Percentiles rank a stretch among this genome's conserved stretches.
These are phyloP conservation scores for Nicotiana undulata DNA, from an alignment of 257 asterid species.

Conservation along the genomic window DNA sequence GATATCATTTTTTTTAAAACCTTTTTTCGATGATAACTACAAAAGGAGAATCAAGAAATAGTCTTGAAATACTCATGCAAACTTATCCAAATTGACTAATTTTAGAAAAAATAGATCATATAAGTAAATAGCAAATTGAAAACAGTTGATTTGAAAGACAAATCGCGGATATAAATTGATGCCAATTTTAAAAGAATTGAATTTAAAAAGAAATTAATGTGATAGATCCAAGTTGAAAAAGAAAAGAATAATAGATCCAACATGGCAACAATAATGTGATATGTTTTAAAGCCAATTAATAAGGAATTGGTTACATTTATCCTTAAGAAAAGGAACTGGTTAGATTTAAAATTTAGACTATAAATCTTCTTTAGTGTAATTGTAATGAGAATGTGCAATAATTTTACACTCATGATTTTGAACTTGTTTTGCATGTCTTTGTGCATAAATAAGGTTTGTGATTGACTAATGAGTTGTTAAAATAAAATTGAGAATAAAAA, in stretches of 20 bases:
- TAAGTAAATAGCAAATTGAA: not conserved
- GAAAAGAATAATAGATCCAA: too few species aligned
- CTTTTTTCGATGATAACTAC: not conserved
- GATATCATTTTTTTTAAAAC: not conserved
- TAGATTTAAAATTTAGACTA: not conserved
- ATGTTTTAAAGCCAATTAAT: not conserved
- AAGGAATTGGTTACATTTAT: not conserved
- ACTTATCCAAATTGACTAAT: not conserved
- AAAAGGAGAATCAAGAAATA: too few species aligned
- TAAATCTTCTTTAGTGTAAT: not conserved
- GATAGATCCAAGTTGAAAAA: too few species aligned
- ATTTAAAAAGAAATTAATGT: too few species aligned
- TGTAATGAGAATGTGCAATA: not conserved
- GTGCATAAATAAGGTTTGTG: not conserved
- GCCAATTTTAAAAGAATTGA: not conserved
- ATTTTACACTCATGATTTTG: not conserved
- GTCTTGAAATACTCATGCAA: not conserved
- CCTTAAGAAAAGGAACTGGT: not conserved
- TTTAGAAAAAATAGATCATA: not conserved
- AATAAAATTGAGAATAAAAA: not conserved
- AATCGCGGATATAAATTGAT: not conserved
- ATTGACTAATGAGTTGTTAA: not conserved
- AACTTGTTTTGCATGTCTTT: not conserved
- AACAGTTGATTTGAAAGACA: not conserved
- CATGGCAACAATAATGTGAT: too few species aligned